Evolutionary conservation across 2,329 filamentous ascomycete genomes (phyloP), one percentile per base, ranked within the genome.

Genomic region (Mycosphaerelloides madeirae): DNA sequence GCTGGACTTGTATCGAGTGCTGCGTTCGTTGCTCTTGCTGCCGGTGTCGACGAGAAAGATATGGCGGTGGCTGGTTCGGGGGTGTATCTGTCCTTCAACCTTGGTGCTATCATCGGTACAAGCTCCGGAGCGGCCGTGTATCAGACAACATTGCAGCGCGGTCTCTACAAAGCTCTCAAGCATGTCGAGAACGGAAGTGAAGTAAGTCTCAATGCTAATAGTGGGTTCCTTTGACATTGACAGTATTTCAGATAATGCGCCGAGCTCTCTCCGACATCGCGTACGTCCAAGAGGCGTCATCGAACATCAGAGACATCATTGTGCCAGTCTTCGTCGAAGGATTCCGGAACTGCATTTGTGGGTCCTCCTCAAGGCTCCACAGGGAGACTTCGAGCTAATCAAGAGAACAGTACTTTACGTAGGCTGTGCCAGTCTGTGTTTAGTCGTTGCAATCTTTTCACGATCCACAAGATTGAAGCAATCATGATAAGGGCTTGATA

Each of bases 41-140:
- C 72, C 3, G 67, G 68, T 12, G 62, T 79, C 1, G 61, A 69
- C 2, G 64, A 67, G 5, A 54, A 61, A 3, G 69, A 77, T 29
- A 67, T 75, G 14, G 76, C 74, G 0, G 69, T 78, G 45, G 74
- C 74, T 0, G 71, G 69, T 0, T 69, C 71, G 0, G 74, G 71
- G 0, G 62, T 76, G 28, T 76, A 74, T 44, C 54, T 78, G 1
- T 59, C 66, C 9, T 51, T 64, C n/a, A 72, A 68, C 6, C 61
- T 75, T 14, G 70, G 71, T 3, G 58, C 65, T 22, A 66, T 69
- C 0, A 60, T 64, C 0, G 70, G 68, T 13, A 58, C 70, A 0
- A 71, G 68, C 6, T 53, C 54, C 3, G 65, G 62, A 0, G 66
- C 68, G 28, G 62, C 67, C 0, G 62, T 68, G 3, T 60, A 71